These are phyloP conservation scores for Fusarium papillatum DNA, from an alignment of 2,329 filamentous ascomycete species.

Conservation along the genomic window DNA sequence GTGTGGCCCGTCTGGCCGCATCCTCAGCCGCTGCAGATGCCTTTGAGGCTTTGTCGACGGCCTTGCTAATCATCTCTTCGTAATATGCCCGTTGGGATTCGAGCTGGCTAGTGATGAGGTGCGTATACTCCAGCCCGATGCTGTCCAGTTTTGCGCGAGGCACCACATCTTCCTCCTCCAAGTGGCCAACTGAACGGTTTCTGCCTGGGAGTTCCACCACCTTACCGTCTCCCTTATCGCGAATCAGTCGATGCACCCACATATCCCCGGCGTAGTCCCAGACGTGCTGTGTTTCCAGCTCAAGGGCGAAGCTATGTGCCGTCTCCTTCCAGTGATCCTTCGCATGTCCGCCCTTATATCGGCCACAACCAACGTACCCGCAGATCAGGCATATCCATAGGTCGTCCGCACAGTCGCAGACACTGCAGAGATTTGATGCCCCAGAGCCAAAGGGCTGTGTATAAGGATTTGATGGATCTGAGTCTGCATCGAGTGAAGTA, in stretches of 20 bases:
- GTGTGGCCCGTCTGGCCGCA: slow-evolving; percentile 64
- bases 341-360: slow-evolving; percentile 94
- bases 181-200: slow-evolving; percentile 47
- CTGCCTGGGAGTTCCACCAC: slow-evolving; percentile 87
- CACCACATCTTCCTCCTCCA: slow-evolving; percentile 74
- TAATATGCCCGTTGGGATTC: slow-evolving; percentile 95
- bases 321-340: slow-evolving; percentile 95
- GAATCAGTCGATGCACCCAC: slow-evolving; percentile 96
- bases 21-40: slow-evolving; percentile 77
- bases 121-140: slow-evolving; percentile 94
- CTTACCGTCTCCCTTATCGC: slow-evolving; percentile 93
- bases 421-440: slow-evolving; percentile 80
- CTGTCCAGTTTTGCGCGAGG: slow-evolving; percentile 78
- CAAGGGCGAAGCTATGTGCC: slow-evolving; percentile 91
- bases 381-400: slow-evolving; percentile 98
- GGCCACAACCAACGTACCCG: slow-evolving; percentile 91
- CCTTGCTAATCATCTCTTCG: slow-evolving; percentile 90
- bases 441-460: slow-evolving; percentile 70
- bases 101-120: slow-evolving; percentile 91
- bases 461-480: slow-evolving; percentile 64
- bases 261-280: slow-evolving; percentile 98
- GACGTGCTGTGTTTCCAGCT: slow-evolving; percentile 93
- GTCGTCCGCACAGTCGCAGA: slow-evolving; percentile 85
- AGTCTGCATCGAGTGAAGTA: slow-evolving; percentile 51
- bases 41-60: slow-evolving; percentile 88